Evolutionary conservation across 345 rosid genomes (phyloP).

Genomic region (Aegle marmelos): DNA sequence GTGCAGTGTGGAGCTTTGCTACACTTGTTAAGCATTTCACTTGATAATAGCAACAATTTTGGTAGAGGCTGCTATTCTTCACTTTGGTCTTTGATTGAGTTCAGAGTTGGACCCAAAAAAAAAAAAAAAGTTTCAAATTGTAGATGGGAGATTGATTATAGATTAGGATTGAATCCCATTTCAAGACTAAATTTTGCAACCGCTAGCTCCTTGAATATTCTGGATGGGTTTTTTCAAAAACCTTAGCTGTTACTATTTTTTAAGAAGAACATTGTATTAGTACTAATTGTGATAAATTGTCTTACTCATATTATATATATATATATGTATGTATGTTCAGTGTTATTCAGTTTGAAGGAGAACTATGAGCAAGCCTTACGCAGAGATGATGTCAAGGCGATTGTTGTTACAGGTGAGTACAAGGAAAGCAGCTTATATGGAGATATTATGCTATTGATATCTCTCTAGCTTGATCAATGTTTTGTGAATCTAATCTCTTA

Average conservation of each 20-base stretch:
- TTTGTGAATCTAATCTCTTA: constrained; percentile 13
- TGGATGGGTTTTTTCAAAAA: neutral
- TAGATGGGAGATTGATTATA: neutral
- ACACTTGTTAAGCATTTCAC: neutral
- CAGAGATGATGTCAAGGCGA: constrained; percentile 92
- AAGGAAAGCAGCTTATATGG: neutral
- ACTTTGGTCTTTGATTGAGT: neutral
- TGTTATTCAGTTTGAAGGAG: constrained; percentile 70
- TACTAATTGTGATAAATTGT: neutral
- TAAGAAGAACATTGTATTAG: neutral
- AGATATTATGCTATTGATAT: neutral
- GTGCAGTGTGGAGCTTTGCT: neutral
- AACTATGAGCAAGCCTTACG: constrained; percentile 68
- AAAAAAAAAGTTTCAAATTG: neutral
- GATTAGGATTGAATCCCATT: neutral
- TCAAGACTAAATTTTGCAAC: neutral
- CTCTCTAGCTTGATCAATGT: neutral
- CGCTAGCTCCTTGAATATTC: neutral
- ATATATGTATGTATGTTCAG: constrained; percentile 28
- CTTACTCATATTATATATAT: neutral
- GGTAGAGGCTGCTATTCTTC: neutral
- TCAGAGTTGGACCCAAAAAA: neutral
- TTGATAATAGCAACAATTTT: neutral
- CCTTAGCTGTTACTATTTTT: neutral
- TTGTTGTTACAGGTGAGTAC: constrained; percentile 67